Conservation (phyloP, 371 early-diverging fungal genomes). For the Mucor sp. region DNA sequence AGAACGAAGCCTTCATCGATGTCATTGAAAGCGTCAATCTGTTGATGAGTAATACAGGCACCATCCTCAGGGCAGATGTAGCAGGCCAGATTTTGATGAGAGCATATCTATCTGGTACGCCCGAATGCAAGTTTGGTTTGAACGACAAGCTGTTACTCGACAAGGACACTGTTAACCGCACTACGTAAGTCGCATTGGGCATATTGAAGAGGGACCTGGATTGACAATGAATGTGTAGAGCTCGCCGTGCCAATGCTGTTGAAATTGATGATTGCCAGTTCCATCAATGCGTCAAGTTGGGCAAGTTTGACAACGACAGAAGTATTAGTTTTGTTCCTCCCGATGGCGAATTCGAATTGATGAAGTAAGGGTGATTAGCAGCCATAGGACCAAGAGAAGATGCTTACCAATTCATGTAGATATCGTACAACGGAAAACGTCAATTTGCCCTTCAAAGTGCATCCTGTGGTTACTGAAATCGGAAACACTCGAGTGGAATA, state of each 20-base stretch:
- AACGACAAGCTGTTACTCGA: conserved; percentile 84
- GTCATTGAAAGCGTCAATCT: conserved; percentile 89
- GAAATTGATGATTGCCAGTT: conserved; percentile 92
- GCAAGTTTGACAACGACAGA: conserved; percentile 79
- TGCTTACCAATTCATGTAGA: conserved; percentile 29
- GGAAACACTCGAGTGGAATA: conserved; percentile 80
- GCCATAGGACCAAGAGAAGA: neutral
- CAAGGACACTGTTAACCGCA: conserved; percentile 59
- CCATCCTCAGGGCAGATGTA: conserved; percentile 77
- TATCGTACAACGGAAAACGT: conserved; percentile 89
- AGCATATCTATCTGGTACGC: conserved; percentile 96
- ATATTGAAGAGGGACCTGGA: too few relatives aligned
- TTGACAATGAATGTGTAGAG: conserved; percentile 17
- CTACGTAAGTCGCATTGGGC: conserved; percentile 24
- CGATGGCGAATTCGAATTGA: conserved; percentile 95
- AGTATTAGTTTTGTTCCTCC: conserved; percentile 97
- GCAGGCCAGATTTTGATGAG: conserved; percentile 92
- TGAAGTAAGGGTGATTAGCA: conserved; percentile 56
- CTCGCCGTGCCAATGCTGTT: conserved; percentile 64
- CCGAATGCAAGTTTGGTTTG: conserved; percentile 94
- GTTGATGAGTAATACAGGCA: conserved; percentile 81
- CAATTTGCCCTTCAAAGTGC: conserved; percentile 83
- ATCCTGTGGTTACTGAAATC: conserved; percentile 82
- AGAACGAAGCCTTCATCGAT: conserved; percentile 91
- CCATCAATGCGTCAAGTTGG: conserved; percentile 90